Evolutionary conservation across 495 filamentous ascomycete species (phyloP), one percentile per base, ranked within the genome.

Genomic region (Platismatia glauca): DNA sequence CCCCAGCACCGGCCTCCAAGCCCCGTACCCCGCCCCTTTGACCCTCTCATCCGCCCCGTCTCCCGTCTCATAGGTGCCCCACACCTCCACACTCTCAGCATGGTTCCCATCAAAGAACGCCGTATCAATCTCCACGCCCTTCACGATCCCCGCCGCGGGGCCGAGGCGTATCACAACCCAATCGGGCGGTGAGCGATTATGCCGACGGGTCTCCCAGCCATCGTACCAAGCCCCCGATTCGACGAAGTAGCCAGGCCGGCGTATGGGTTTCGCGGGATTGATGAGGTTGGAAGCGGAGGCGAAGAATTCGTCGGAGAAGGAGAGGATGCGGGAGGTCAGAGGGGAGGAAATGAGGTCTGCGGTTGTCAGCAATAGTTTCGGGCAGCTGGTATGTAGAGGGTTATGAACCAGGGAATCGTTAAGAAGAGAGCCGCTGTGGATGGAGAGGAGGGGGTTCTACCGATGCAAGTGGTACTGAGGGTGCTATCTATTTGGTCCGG

Each of bases 151-250:
- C 9, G 84, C 88, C 13, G 88, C 82, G 13, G 92, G 89, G 39
- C 92, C 92, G 7, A 95, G 84, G 57, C 81, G 78, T 57, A 95
- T 84, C 41, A 92, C 82, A 2, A 91, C 90, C 86, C 88, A 96
- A 74, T 97, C 92, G 66, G 86, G 90, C 5, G 84, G 81, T 33
- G 83, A 78, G 0, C 80, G 74, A 72, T 97, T 97, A 77, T 96
- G 92, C 55, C 92, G 79, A 20, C 91, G 82, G 3, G 91, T 95
- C 73, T 97, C 92, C 92, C 91, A 96, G 31, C 91, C 91, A 71
- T 97, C 91, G 72, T 91, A 96, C 92, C 92, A 97, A 29, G 90
- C 89, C 64, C 91, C 91, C 13, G 89, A 82, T 69, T 87, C 84
- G 56, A 91, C 85, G 79, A 92, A 95, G 73, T 91, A 84, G 61